phyloP scores from a whole-genome alignment of 2,329 filamentous ascomycete species.

The Fusarium metavorans region DNA sequence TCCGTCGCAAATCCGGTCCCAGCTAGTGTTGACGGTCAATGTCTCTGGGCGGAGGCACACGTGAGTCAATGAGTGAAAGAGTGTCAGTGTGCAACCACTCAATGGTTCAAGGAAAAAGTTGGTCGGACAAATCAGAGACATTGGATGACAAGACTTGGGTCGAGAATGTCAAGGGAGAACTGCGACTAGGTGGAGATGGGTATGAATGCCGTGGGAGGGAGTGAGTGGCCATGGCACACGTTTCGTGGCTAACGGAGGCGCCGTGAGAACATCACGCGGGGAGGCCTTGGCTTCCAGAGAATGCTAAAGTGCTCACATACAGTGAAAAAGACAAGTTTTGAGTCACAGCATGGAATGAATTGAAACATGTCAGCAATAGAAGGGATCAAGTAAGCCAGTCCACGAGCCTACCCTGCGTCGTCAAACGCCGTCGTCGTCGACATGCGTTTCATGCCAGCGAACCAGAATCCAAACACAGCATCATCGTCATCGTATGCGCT shows the following conservation, averaged over 20 bases:
- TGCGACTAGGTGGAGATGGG: background rate
- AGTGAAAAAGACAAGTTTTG: background rate
- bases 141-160: background rate
- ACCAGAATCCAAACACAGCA: background rate
- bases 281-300: background rate
- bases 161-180: background rate
- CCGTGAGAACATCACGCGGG: background rate
- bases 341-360: background rate
- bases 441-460: conserved; percentile 5
- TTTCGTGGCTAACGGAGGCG: conserved; percentile 2
- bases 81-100: background rate
- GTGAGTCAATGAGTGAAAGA: conserved; percentile 6
- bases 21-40: background rate
- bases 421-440: conserved; percentile 4
- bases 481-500: conserved; percentile 9
- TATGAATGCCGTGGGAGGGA: background rate
- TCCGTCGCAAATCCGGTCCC: conserved; percentile 5
- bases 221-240: background rate
- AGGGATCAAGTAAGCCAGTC: background rate
- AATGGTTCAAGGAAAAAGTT: background rate
- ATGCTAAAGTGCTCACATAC: background rate
- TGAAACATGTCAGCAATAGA: background rate
- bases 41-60: background rate
- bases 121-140: background rate
- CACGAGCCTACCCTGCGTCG: conserved; percentile 13